Base-by-base conservation (phyloP, 2,329 filamentous ascomycete species). In the Cladosporium velox region DNA sequence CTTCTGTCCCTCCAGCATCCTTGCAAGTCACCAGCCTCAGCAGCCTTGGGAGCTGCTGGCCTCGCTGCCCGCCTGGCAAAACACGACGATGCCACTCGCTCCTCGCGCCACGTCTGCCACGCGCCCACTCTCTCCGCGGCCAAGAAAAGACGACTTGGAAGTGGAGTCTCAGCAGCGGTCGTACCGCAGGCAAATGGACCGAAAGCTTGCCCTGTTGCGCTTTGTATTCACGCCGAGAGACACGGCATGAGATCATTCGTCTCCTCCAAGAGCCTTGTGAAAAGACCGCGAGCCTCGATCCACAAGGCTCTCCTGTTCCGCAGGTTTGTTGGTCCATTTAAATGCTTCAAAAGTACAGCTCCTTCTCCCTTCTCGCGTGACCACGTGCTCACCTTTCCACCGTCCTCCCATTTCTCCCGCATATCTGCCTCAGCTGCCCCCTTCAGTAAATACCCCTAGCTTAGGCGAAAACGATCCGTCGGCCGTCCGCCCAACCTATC, bases 171-270 rank as follows among this genome's bases (percentile, higher is more conserved):
- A 58, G 55, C 55, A 58, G 55, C 55, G 55, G 34, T 58, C 21
- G 32, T 21, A 28, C 34, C 24, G 32, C 55, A 58, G 21, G 32
- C 11, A 38, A 21, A 32, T n/a, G 34, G 55, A 58, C 34, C 55
- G 55, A 34, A 41, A 58, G 34, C 55, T 28, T 58, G 55, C 55
- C 55, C 55, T 41, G 55, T 35, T 35, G 55, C 34, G 55, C 55
- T 34, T 41, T 58, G 32, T 28, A 58, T 24, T 58, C 21, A 51
- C 41, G 59, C 38, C 59, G 59, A 61, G 59, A 61, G 28, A 30
- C 59, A 61, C 61, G 51, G 61, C 61, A 64, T 64, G 61, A 64
- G 61, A 64, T 64, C 61, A 64, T 64, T 12, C 15, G 47, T 52
- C 58, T n/a, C 6, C 12, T 24, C 57, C 57, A 59, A 59, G 57